Evolutionary conservation across 2,329 filamentous ascomycete species (phyloP).

Genomic region (Stenocarpella maydis): DNA sequence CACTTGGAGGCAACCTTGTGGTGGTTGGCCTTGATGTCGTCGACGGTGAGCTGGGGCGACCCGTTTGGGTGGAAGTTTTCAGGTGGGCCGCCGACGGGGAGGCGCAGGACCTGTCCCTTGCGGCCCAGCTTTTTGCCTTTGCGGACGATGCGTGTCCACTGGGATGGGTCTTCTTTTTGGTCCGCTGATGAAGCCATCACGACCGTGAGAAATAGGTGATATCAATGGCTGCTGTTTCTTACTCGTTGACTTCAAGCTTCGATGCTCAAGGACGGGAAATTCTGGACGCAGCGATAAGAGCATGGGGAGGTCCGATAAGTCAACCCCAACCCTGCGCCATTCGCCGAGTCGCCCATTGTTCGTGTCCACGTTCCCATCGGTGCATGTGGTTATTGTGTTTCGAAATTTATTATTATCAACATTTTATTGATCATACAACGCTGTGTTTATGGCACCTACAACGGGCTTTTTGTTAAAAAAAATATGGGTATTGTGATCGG

Average conservation of each 20-base stretch:
- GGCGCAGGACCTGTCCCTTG: not conserved
- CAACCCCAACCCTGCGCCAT: not conserved
- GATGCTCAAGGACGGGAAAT: not conserved
- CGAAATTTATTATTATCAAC: no score
- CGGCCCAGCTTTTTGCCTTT: slow-evolving; percentile 28
- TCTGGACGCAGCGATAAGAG: slow-evolving; percentile 24
- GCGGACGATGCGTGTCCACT: slow-evolving; percentile 33
- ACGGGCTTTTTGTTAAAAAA: no score
- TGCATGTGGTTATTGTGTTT: no score
- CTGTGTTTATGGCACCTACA: no score
- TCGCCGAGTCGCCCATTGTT: not conserved
- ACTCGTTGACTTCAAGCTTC: no score
- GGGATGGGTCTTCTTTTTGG: slow-evolving; percentile 8
- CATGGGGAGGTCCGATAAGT: slow-evolving; percentile 7
- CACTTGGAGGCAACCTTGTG: slow-evolving; percentile 37
- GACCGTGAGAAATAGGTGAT: not conserved
- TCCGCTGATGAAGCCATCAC: not conserved
- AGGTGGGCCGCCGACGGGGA: slow-evolving; percentile 21
- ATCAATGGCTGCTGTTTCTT: no score
- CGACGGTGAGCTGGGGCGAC: slow-evolving; percentile 17
- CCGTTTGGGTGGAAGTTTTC: slow-evolving; percentile 33
- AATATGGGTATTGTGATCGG: no score
- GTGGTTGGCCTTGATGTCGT: slow-evolving; percentile 40
- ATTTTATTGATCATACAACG: no score
- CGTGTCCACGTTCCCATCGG: no score